Evolutionary conservation across 495 filamentous ascomycete genomes (phyloP), one percentile per base, ranked within the genome.

Genomic region (Penicillium samsonianum): DNA sequence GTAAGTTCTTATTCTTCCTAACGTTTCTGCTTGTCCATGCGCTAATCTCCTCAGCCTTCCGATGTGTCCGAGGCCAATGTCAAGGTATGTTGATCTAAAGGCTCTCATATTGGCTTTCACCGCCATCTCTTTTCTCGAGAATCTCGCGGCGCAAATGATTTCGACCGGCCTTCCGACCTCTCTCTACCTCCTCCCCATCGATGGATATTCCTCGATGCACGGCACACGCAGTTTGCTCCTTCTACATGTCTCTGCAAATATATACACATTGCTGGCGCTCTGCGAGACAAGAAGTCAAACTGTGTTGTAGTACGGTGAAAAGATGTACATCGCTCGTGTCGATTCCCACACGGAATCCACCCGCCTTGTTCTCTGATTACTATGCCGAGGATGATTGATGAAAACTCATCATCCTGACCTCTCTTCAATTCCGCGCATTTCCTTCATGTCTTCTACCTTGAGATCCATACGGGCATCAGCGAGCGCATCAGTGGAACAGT

Each of bases 71-170:
- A 97, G 80, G 77, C 70, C 74, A 89, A 91, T 85, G 92, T 98
- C 80, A 97, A 98, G 95, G 94, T 98, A 98, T 92, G 94, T 98
- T 90, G 85, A 88, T 76, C 71, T 73, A 80, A 71, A 82, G 81
- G 77, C 75, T 76, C 70, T 67, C 74, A 72, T 76, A 72, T 79
- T 82, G 73, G 80, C 75, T 74, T 77, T 77, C 72, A 73, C 79
- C 78, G 82, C 75, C 77, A 70, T 76, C 67, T 75, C 64, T 73
- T 65, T 67, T 78, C 66, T 77, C 71, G 69, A 76, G 67, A 73
- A 67, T 62, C 67, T 70, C 67, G 78, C 73, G 69, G 64, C 71
- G 72, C 69, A 69, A 67, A 61, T 64, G 67, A 65, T 60, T 65
- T 68, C 67, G 57, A 68, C 60, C 65, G 63, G 73, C 62, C 58